These are phyloP conservation scores for Sinapis alba DNA, from an alignment of 441 rosid genomes.

Conservation along the genomic window DNA sequence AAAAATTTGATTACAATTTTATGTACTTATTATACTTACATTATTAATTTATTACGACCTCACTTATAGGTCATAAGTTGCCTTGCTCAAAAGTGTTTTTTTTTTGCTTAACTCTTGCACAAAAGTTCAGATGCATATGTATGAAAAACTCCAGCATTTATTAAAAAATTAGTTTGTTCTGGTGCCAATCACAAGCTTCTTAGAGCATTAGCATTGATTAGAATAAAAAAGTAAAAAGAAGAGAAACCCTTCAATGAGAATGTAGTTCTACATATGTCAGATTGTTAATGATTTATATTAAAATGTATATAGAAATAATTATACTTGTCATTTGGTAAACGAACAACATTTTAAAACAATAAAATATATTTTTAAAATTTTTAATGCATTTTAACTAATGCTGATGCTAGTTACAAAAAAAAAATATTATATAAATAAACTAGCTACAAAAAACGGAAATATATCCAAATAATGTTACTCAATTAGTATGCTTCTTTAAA, in stretches of 20 bases:
- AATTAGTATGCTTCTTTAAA: background rate
- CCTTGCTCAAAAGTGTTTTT: background rate
- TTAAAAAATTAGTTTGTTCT: background rate
- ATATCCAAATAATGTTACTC: background rate
- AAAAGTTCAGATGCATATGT: background rate
- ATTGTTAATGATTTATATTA: no score
- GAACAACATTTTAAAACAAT: no score
- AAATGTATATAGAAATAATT: no score
- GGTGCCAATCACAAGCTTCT: background rate
- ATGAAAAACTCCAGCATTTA: background rate
- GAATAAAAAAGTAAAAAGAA: no score
- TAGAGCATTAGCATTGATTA: no score
- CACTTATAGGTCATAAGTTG: background rate
- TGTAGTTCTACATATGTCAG: no score
- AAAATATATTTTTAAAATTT: no score
- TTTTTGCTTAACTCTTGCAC: background rate
- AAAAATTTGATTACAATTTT: constrained; percentile 5
- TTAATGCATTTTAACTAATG: no score
- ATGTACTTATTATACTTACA: background rate
- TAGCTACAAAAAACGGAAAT: background rate
- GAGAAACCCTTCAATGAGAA: no score
- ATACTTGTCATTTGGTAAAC: no score
- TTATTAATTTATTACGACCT: constrained; percentile 1
- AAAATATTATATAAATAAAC: background rate
- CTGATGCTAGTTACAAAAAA: background rate